Conservation (phyloP, 768 basidiomycete genomes). For the Fomitopsis serialis region DNA sequence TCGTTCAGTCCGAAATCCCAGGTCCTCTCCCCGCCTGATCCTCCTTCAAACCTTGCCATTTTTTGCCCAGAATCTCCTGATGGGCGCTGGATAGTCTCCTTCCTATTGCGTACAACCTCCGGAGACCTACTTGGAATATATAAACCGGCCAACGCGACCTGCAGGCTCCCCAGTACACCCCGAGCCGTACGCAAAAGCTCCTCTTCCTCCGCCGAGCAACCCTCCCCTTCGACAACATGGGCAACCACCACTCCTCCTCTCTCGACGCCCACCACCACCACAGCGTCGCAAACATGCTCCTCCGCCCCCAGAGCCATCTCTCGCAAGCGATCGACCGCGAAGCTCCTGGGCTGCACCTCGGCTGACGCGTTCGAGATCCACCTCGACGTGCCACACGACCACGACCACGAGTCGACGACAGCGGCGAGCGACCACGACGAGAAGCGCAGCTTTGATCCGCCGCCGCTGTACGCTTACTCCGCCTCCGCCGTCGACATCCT, state of each 20-base stretch:
- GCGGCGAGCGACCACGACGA: constrained; percentile 1
- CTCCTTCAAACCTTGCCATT: not conserved
- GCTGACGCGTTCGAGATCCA: not conserved
- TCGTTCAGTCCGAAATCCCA: not conserved
- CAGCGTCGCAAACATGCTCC: not conserved
- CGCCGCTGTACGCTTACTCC: constrained; percentile 21
- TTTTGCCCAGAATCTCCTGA: not conserved
- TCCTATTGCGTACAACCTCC: not conserved
- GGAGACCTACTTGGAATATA: not conserved
- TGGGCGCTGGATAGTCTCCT: not conserved
- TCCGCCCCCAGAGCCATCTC: not conserved
- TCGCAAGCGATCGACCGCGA: constrained; percentile 20
- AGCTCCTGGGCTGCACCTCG: constrained; percentile 21
- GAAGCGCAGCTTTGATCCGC: constrained; percentile 20
- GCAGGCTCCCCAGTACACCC: not conserved
- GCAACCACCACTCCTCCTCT: constrained; percentile 15
- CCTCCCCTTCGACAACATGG: constrained; percentile 10
- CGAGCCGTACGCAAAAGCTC: not conserved
- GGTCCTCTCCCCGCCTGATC: not conserved
- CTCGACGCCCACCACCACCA: not conserved
- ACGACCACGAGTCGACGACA: constrained; percentile 11
- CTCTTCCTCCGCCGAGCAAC: not conserved
- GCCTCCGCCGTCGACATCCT: constrained; percentile 17
- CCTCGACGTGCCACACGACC: constrained; percentile 8
- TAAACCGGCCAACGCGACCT: not conserved